Evolutionary conservation across 495 filamentous ascomycete species (phyloP), one percentile per base, ranked within the genome.

Genomic region (Penicillium antarcticum): DNA sequence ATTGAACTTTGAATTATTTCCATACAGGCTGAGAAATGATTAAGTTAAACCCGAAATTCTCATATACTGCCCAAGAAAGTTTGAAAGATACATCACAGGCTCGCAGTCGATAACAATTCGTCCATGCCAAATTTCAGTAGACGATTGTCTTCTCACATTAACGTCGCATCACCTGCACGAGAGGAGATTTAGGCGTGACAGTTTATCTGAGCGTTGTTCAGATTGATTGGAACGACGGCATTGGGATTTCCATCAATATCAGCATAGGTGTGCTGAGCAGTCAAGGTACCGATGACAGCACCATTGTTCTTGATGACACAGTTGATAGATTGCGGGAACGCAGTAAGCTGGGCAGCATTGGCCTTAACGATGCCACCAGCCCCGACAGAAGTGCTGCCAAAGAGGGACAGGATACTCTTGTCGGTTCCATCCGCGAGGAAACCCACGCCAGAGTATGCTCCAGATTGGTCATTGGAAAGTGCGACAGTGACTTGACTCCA

Each of bases 141-240:
- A 29, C 7, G 7, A 29, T 29, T 10, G 8, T 29, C 26, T 9
- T 29, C 6, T 29, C 2, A 29, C 2, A 29, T 10, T 9, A 9
- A 29, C 26, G 2, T 1, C 26, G 6, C 6, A 29, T 8, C 21
- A 23, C 6, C 26, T 29, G 26, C 5, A 0, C 5, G 8, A 29
- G 8, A 19, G 11, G 13, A 12, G 1, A 6, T 8, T 87, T 64
- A 79, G 21, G 35, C 56, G 31, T 33, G 31, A 51, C 63, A 66
- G 37, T 42, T 53, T 38, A 66, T 53, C 1, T 13, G 14, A 9
- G 21, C 55, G 4, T 29, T 36, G 36, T 48, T 52, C 13, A 66
- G 32, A n/a, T 64, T 48, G 32, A 66, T 42, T 11, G 61, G 55
- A 37, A 34, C 49, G 10, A 29, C 50, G 3, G 38, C 23, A 13